A percentile compares a stretch with the other conserved stretches of the same genome.
phyloP scores from a whole-genome alignment of 2,329 filamentous ascomycete species.

The Botryotinia convoluta region DNA sequence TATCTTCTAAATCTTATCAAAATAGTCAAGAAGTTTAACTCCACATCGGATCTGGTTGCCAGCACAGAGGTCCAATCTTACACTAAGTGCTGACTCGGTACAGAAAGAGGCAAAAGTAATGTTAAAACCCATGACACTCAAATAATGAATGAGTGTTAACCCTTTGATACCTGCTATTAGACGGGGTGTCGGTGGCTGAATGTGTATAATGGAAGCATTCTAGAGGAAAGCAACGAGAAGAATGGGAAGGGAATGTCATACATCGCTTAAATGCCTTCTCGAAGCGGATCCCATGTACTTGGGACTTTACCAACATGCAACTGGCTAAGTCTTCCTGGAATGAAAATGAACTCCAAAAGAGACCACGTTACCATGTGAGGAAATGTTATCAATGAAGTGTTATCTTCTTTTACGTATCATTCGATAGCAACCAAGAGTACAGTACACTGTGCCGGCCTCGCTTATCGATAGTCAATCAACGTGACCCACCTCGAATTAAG shows the following conservation, averaged over 20 bases:
- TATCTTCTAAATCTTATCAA: not conserved
- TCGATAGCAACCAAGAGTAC: not conserved
- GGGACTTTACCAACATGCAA: not conserved
- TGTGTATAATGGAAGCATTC: too few species aligned
- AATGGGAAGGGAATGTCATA: too few species aligned
- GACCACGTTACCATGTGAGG: accelerated
- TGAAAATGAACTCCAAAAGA: not conserved
- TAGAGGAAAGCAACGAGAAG: too few species aligned
- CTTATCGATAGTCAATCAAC: not conserved
- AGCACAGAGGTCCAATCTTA: not conserved
- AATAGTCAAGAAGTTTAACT: not conserved
- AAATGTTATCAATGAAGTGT: accelerated
- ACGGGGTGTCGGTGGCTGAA: too few species aligned
- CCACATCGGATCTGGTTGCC: accelerated
- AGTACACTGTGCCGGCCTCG: not conserved
- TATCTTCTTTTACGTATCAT: not conserved
- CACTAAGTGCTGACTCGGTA: not conserved
- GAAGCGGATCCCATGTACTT: too few species aligned
- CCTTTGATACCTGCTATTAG: too few species aligned
- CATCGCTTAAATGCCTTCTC: not conserved
- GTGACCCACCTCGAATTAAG: too few species aligned
- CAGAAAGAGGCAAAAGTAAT: too few species aligned
- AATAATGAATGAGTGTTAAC: too few species aligned
- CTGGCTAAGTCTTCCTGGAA: not conserved
- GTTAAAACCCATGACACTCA: too few species aligned